These are phyloP conservation scores for Termitomyces sp. DNA, from an alignment of 768 basidiomycete genomes.

Conservation along the genomic window DNA sequence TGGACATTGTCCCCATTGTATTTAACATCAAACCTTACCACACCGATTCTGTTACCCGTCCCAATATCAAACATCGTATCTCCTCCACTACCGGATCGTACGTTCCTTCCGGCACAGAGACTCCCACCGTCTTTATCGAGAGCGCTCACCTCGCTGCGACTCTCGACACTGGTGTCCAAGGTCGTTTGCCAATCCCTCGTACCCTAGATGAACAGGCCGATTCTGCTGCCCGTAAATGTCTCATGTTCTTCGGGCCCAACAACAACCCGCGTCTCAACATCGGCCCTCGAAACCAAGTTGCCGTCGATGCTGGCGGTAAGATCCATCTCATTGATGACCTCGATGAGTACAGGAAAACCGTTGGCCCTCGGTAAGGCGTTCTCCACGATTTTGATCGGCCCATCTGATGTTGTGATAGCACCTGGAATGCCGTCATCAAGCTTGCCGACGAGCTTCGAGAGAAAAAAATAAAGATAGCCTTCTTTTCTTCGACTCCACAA, in stretches of 20 bases:
- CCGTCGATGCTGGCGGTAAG: slow-evolving; percentile 83
- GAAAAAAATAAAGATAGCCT: slow-evolving; percentile 86
- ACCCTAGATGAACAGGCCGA: slow-evolving; percentile 85
- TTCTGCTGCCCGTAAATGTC: slow-evolving; percentile 78
- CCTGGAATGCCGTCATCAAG: slow-evolving; percentile 80
- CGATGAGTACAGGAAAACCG: slow-evolving; percentile 71
- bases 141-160: slow-evolving; percentile 44
- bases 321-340: slow-evolving; percentile 85
- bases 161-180: slow-evolving; percentile 41
- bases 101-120: slow-evolving; percentile 72
- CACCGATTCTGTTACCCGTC: slow-evolving; percentile 73
- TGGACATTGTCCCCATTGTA: slow-evolving; percentile 82
- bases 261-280: slow-evolving; percentile 84
- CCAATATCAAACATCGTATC: slow-evolving; percentile 80
- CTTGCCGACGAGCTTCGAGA: slow-evolving; percentile 82
- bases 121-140: slow-evolving; percentile 68
- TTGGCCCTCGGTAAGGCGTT: slow-evolving; percentile 48
- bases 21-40: slow-evolving; percentile 85
- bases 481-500: slow-evolving; percentile 95
- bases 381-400: slow-evolving; percentile 5
- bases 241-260: slow-evolving; percentile 79
- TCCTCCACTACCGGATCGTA: slow-evolving; percentile 78
- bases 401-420: slow-evolving; percentile 28
- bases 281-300: slow-evolving; percentile 81
- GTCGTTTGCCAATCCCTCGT: slow-evolving; percentile 67